phyloP scores from a whole-genome alignment of 441 rosid genomes.

The Brassica hybrid region DNA sequence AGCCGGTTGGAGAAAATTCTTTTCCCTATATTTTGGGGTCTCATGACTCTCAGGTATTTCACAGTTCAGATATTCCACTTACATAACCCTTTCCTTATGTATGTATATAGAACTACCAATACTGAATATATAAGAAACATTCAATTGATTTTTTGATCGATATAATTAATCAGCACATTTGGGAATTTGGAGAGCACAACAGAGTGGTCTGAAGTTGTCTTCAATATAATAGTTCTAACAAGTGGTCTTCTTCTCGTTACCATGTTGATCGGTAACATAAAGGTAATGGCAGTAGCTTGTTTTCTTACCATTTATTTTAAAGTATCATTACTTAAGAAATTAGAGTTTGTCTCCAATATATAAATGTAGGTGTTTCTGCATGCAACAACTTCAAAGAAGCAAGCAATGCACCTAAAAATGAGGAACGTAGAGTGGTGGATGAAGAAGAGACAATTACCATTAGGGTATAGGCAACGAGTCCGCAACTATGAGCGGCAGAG shows the following conservation, averaged over 20 bases:
- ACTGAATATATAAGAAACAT: background rate
- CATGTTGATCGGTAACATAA: conserved; percentile 94
- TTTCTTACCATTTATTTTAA: background rate
- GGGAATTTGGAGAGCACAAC: conserved; percentile 95
- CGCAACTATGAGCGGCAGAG: conserved; percentile 89
- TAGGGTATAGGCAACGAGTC: conserved; percentile 79
- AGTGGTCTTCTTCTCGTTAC: conserved; percentile 92
- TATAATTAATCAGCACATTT: conserved; percentile 66
- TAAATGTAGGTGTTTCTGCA: conserved; percentile 73
- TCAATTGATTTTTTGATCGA: background rate
- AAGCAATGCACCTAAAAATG: conserved; percentile 96
- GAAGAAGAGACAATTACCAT: conserved; percentile 83
- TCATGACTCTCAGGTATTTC: conserved; percentile 88
- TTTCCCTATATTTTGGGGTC: conserved; percentile 93
- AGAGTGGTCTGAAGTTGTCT: conserved; percentile 93
- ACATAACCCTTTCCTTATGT: background rate
- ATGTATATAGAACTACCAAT: background rate
- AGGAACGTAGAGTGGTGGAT: conserved; percentile 99
- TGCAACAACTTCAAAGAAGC: conserved; percentile 94
- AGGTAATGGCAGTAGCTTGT: conserved; percentile 51
- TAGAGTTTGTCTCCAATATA: background rate
- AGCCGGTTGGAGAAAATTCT: conserved; percentile 89
- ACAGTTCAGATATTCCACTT: background rate
- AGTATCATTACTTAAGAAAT: background rate
- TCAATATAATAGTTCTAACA: conserved; percentile 89